Evolutionary conservation across 2,329 filamentous ascomycete species (phyloP), one percentile per base, ranked within the genome.

Genomic region (Pseudopyrenochaeta lycopersici): DNA sequence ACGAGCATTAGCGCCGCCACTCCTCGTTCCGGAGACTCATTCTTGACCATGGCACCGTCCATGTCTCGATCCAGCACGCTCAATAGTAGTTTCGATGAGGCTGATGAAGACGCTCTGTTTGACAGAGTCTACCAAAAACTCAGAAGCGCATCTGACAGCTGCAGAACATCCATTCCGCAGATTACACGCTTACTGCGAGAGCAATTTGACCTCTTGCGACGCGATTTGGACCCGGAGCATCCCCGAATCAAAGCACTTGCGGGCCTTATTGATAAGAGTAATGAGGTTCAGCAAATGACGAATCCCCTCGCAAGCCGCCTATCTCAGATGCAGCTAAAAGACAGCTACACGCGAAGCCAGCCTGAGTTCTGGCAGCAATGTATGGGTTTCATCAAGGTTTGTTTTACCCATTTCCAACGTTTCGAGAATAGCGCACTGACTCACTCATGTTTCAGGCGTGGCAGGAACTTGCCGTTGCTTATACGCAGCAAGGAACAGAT

Each of bases 11-110:
- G 76, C 15, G 69, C 76, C 6, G 74, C 73, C n/a, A 96, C 91
- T 1, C 91, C 92, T 40, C 87, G 90, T 20, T 96, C 91, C 7
- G 90, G 89, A 38, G 92, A 96, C 66, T 91, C 90, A 0, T 96
- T 95, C 71, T 83, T 81, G 1, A 87, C 88, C 0, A 79, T 81
- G 3, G 80, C 81, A 51, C 77, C 73, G 59, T 75, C 65, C 68
- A 68, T 79, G 50, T 78, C 75, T 15, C 75, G 78, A 23, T 80
- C 75, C 20, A 78, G 77, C 46, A 80, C 76, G 41, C 78, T 85
- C 39, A 82, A 79, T 9, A 90, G 92, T 45, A 85, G 88, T 44
- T 83, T 85, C 41, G 83, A 85, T 31, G 72, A 76, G 51, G 84
- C 84, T 2, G 90, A 92, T 60, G 91, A 96, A 58, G 92, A 96